Evolutionary conservation across 257 asterid species (phyloP).

Genomic region (Ocimum tenuiflorum): DNA sequence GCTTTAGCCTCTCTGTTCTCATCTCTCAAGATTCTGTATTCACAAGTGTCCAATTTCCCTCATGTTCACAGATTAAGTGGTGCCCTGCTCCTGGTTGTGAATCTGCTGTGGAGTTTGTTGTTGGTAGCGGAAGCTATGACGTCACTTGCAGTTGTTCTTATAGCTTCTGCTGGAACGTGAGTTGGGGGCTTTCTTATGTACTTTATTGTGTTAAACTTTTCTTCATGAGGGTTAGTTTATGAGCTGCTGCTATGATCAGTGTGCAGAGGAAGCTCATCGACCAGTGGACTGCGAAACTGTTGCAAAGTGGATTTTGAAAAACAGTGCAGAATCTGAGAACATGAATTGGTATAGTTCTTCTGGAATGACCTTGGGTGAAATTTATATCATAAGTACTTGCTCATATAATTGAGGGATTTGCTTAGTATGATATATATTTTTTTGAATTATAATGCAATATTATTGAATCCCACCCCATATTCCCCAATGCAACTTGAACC

Average conservation of each 20-base stretch:
- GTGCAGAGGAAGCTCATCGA: conserved; percentile 98
- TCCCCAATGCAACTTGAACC: no score
- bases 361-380: neutral
- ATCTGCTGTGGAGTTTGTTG: conserved; percentile 75
- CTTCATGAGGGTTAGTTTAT: conserved; percentile 11
- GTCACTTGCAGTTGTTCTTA: conserved; percentile 83
- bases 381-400: neutral
- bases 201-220: neutral
- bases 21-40: neutral
- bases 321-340: conserved; percentile 98
- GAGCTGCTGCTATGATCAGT: conserved; percentile 44
- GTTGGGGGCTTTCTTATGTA: conserved; percentile 29
- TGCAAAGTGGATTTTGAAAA: conserved; percentile 84
- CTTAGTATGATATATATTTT: neutral
- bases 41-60: neutral
- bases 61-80: conserved; percentile 77
- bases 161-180: conserved; percentile 98
- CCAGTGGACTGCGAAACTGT: conserved; percentile 97
- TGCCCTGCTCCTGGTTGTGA: conserved; percentile 99
- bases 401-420: neutral
- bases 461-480: no score
- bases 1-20: conserved; percentile 1
- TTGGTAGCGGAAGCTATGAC: conserved; percentile 92
- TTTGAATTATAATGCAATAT: no score
- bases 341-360: conserved; percentile 74